These are phyloP conservation scores for Craterostigma plantagineum DNA, from an alignment of 257 asterid species.

Conservation along the genomic window DNA sequence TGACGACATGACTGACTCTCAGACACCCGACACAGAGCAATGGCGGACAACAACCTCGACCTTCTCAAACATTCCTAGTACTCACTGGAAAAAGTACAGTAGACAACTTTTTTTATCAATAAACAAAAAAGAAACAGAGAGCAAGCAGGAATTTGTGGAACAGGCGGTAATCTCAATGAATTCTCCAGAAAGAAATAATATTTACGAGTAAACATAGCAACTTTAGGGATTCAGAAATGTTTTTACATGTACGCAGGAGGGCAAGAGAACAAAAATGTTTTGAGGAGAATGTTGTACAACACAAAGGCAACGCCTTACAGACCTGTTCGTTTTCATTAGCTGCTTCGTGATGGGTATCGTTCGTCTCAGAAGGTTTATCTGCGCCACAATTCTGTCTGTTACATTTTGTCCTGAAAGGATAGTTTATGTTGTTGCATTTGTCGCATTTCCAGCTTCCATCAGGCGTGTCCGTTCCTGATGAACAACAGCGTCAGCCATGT, in stretches of 20 bases:
- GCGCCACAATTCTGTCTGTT: slow-evolving; percentile 75
- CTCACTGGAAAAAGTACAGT: slow-evolving; percentile 82
- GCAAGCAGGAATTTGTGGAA: background rate
- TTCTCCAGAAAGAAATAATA: too few species aligned
- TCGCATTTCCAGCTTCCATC: slow-evolving; percentile 85
- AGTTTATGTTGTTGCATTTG: slow-evolving; percentile 63
- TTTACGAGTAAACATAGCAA: too few species aligned
- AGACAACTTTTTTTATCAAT: slow-evolving; percentile 27
- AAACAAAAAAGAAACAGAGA: background rate
- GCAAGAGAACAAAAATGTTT: slow-evolving; percentile 8
- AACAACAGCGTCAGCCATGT: background rate
- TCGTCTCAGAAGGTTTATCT: slow-evolving; percentile 44
- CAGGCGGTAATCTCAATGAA: too few species aligned
- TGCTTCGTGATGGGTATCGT: slow-evolving; percentile 25
- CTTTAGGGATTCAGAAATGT: slow-evolving; percentile 3
- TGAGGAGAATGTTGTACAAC: slow-evolving; percentile 11
- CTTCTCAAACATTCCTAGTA: slow-evolving; percentile 60
- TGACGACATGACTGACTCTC: slow-evolving; percentile 54
- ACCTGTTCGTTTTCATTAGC: slow-evolving; percentile 50
- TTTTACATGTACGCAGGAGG: slow-evolving; percentile 11
- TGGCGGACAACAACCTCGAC: slow-evolving; percentile 69
- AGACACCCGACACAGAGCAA: slow-evolving; percentile 53
- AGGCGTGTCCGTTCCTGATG: slow-evolving; percentile 41
- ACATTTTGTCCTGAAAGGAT: slow-evolving; percentile 68
- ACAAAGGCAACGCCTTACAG: slow-evolving; percentile 26